These are phyloP conservation scores for Tardiomyces blankii DNA, from an alignment of 1,139 yeast species.

Conservation along the genomic window DNA sequence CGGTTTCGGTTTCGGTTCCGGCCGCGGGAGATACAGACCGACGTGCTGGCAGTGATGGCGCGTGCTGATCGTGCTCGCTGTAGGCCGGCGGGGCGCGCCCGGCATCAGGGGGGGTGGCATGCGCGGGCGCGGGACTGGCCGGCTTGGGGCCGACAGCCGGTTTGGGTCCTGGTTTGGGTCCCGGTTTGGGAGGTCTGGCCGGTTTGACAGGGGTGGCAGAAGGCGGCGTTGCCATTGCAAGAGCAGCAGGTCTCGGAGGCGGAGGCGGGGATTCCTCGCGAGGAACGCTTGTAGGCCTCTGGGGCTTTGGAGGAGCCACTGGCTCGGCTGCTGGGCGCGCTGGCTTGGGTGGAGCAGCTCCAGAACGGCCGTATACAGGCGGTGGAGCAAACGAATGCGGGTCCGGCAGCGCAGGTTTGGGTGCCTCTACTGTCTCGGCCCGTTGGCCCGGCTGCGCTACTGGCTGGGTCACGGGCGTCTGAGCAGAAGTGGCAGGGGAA, in stretches of 20 bases:
- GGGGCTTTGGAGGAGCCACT: constrained; percentile 5
- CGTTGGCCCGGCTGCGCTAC: no score
- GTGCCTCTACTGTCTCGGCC: no score
- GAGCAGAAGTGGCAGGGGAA: not conserved
- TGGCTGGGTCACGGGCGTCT: not conserved
- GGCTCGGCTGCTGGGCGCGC: constrained; percentile 1
- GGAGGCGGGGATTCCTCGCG: no score
- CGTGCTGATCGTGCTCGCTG: no score
- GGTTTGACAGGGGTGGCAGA: constrained; percentile 5
- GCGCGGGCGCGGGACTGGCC: not conserved
- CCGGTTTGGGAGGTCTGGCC: constrained; percentile 5
- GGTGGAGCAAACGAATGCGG: constrained; percentile 12
- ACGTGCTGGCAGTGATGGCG: no score
- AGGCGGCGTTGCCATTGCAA: no score
- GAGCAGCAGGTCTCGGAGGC: no score
- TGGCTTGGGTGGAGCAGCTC: constrained; percentile 2
- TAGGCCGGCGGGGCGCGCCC: no score
- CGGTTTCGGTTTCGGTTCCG: not conserved
- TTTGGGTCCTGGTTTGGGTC: not conserved
- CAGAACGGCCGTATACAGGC: constrained; percentile 11
- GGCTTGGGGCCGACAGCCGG: not conserved
- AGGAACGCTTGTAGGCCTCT: constrained; percentile 4
- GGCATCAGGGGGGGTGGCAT: not conserved
- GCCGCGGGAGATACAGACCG: no score
- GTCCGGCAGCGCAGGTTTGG: constrained; percentile 5